phyloP scores from a whole-genome alignment of 805 yeast genomes.

The Candida nemodendra region DNA sequence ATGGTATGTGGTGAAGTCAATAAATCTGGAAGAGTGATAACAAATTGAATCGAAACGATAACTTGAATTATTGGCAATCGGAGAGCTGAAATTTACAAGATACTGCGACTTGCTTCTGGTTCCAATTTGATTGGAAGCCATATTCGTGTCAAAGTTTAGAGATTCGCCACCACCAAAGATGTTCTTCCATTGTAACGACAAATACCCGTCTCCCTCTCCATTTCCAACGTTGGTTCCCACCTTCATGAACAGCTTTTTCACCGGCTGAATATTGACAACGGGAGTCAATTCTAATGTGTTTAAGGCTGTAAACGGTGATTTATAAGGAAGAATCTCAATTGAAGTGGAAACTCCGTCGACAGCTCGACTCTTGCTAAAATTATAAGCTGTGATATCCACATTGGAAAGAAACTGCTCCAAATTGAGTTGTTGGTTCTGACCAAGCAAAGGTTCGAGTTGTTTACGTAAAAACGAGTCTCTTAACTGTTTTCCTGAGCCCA shows the following conservation, averaged over 20 bases:
- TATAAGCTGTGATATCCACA: slow-evolving; percentile 44
- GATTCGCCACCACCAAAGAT: slow-evolving; percentile 58
- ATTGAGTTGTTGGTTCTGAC: slow-evolving; percentile 33
- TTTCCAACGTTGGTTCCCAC: slow-evolving; percentile 97
- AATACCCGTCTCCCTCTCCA: slow-evolving; percentile 94
- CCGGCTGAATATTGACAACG: slow-evolving; percentile 43
- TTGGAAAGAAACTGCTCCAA: slow-evolving; percentile 39
- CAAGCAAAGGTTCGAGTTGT: slow-evolving; percentile 48
- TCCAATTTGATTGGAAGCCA: slow-evolving; percentile 42
- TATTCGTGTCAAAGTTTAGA: slow-evolving; percentile 44
- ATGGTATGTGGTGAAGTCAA: slow-evolving; percentile 47
- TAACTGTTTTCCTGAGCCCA: slow-evolving; percentile 44
- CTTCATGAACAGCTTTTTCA: slow-evolving; percentile 72
- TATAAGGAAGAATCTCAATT: slow-evolving; percentile 24
- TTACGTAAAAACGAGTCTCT: slow-evolving; percentile 43
- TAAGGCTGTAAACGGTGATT: slow-evolving; percentile 16
- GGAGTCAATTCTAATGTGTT: slow-evolving; percentile 29
- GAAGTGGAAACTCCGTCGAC: slow-evolving; percentile 41
- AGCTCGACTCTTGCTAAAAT: slow-evolving; percentile 42
- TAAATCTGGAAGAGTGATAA: slow-evolving; percentile 43
- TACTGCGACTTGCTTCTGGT: slow-evolving; percentile 51
- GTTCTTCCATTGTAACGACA: slow-evolving; percentile 64
- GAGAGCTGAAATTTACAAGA: slow-evolving; percentile 46
- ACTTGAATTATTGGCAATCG: slow-evolving; percentile 41
- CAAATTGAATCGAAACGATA: slow-evolving; percentile 39